Evolutionary conservation across 805 yeast genomes (phyloP), one percentile per base, ranked within the genome.

Genomic region (Debaryomyces prosopidis): DNA sequence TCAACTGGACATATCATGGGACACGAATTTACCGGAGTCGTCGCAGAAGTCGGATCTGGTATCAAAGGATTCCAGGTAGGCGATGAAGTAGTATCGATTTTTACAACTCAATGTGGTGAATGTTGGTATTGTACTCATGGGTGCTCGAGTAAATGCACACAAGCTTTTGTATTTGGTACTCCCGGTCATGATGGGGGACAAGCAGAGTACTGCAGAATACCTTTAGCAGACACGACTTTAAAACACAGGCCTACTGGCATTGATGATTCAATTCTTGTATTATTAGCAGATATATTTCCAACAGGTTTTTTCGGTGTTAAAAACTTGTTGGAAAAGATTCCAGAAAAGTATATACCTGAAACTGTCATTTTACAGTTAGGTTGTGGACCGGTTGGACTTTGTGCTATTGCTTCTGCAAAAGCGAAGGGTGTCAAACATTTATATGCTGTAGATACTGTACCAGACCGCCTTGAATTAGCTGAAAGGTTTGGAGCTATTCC

Each of bases 11-110:
- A 39, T 31, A 28, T 31, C 3, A 49, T 58, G 55, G 90, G 90
- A 28, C 89, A 84, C 62, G 89, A 84, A 60, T 75, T 84, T 48
- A 68, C 82, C 40, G 90, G 89, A 32, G 72, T 63, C 31, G 84
- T 84, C 31, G 71, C 79, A 10, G 75, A 69, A 32, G 70, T 85
- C 27, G 96, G 94, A 38, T 47, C 71, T 9, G 68, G 75, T 31
- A 81, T 86, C 49, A 59, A 63, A 3, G 71, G 47, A 38, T 76
- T 66, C 67, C 73, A 71, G 55, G 60, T 82, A 17, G 96, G 96
- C 45, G 86, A 89, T 55, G 75, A 76, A 36, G 88, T 84, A 26
- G 83, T 78, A 5, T 39, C 42, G 2, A 39, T 14, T n/a, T 39
- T 39, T 31, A 14, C 18, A 8, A 39, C 23, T 12, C 23, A 5